Percentiles rank a stretch among this genome's conserved stretches.
Conservation (phyloP, 805 yeast species). For the Saturnispora ahearnii region DNA sequence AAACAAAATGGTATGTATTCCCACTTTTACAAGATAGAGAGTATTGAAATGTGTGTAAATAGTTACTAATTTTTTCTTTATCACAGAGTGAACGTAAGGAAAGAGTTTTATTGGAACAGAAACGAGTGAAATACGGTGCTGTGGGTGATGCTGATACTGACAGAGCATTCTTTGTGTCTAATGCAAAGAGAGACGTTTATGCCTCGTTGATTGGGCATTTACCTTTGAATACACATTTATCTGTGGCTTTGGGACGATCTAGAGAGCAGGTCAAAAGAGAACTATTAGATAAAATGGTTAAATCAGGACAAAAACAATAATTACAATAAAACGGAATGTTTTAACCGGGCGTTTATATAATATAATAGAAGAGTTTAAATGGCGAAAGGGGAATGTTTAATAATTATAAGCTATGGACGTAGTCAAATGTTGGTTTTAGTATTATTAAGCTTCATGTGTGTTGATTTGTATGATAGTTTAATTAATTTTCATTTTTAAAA, state of each 20-base stretch:
- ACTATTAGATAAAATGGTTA: slow-evolving; percentile 33
- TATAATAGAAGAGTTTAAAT: too few relatives aligned
- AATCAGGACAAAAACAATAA: slow-evolving; percentile 15
- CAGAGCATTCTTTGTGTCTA: slow-evolving; percentile 58
- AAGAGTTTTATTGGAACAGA: slow-evolving; percentile 43
- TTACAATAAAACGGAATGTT: not conserved
- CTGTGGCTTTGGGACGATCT: slow-evolving; percentile 32
- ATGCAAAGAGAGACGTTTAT: slow-evolving; percentile 58
- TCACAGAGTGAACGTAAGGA: slow-evolving; percentile 58
- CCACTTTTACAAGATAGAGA: too few relatives aligned
- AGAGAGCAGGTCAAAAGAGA: slow-evolving; percentile 22
- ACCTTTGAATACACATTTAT: slow-evolving; percentile 41
- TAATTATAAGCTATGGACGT: too few relatives aligned
- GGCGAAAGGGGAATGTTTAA: too few relatives aligned
- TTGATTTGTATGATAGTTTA: too few relatives aligned
- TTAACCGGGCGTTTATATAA: too few relatives aligned
- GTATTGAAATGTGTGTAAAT: not conserved
- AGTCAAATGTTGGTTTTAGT: too few relatives aligned
- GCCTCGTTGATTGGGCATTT: slow-evolving; percentile 55
- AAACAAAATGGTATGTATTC: slow-evolving; percentile 8
- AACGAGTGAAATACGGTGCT: slow-evolving; percentile 60
- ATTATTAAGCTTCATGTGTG: too few relatives aligned
- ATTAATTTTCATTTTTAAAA: too few relatives aligned
- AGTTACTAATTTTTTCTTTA: slow-evolving; percentile 1
- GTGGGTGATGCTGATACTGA: slow-evolving; percentile 69